These are phyloP conservation scores for Diaporthe eres DNA, from an alignment of 2,329 filamentous ascomycete species.

Conservation along the genomic window DNA sequence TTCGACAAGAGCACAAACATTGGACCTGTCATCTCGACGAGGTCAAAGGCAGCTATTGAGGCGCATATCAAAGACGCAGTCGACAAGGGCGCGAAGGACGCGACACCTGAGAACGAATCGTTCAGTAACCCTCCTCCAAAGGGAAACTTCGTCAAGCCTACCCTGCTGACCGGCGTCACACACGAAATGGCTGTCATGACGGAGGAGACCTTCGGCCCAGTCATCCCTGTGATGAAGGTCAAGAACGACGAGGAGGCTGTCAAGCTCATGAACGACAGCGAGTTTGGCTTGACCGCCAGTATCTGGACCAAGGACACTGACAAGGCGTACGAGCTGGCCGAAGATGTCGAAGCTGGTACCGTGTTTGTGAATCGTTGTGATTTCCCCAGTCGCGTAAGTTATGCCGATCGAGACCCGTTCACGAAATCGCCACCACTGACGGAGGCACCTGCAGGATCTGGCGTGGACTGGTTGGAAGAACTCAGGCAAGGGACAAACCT, in stretches of 20 bases:
- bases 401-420: conserved; percentile 33
- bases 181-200: conserved; percentile 92
- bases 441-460: conserved; percentile 73
- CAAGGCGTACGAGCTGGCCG: conserved; percentile 81
- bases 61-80: conserved; percentile 87
- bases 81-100: conserved; percentile 85
- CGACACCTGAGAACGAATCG: conserved; percentile 84
- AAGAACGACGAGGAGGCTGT: conserved; percentile 85
- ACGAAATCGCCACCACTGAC: conserved; percentile 44
- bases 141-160: conserved; percentile 92
- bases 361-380: conserved; percentile 97
- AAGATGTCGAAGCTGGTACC: conserved; percentile 90
- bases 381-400: conserved; percentile 87
- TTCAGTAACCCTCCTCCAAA: conserved; percentile 80
- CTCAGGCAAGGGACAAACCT: conserved; percentile 90
- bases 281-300: conserved; percentile 95
- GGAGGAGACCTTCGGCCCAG: conserved; percentile 94
- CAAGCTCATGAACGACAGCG: conserved; percentile 91
- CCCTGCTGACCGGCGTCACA: conserved; percentile 82
- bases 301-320: conserved; percentile 94
- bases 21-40: conserved; percentile 89
- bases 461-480: conserved; percentile 99
- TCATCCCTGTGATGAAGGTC: conserved; percentile 92
- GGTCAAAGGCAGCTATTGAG: conserved; percentile 81
- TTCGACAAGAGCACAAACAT: conserved; percentile 83